Conservation (phyloP, 2,329 filamentous ascomycete species). For the Fonsecaea multimorphosa region DNA sequence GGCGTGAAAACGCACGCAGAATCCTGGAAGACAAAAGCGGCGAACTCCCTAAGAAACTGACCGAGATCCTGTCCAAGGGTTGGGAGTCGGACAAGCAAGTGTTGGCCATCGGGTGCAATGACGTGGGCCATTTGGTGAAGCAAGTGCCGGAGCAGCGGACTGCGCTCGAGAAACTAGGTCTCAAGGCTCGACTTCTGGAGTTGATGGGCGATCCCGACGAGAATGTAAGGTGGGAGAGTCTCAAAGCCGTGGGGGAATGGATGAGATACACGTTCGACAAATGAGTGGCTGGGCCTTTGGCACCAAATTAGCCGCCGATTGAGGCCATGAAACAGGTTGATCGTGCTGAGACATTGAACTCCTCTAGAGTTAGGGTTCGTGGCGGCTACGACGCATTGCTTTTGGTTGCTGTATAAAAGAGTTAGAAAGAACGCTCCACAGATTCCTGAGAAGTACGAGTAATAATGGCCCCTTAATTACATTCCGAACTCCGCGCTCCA, state of each 20-base stretch:
- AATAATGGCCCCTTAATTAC: background rate
- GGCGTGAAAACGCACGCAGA: conserved; percentile 86
- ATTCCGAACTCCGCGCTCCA: background rate
- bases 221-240: conserved; percentile 87
- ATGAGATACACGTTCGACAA: conserved; percentile 71
- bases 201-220: conserved; percentile 90
- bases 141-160: conserved; percentile 84
- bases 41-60: conserved; percentile 76
- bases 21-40: conserved; percentile 85
- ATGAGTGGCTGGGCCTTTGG: conserved; percentile 38
- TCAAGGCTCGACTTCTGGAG: conserved; percentile 90
- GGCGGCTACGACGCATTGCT: background rate
- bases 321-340: background rate
- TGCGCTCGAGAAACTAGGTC: conserved; percentile 78
- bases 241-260: conserved; percentile 82
- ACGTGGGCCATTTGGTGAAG: conserved; percentile 85
- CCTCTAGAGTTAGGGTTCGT: background rate
- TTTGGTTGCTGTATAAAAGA: conserved; percentile 1
- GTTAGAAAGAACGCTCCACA: background rate
- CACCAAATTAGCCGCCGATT: background rate
- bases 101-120: conserved; percentile 89
- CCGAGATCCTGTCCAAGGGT: conserved; percentile 82
- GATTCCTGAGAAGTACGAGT: background rate
- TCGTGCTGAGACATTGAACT: background rate
- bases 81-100: conserved; percentile 87